Base-by-base conservation (phyloP, 2,329 filamentous ascomycete genomes). In the Fusarium solani-melongenae region DNA sequence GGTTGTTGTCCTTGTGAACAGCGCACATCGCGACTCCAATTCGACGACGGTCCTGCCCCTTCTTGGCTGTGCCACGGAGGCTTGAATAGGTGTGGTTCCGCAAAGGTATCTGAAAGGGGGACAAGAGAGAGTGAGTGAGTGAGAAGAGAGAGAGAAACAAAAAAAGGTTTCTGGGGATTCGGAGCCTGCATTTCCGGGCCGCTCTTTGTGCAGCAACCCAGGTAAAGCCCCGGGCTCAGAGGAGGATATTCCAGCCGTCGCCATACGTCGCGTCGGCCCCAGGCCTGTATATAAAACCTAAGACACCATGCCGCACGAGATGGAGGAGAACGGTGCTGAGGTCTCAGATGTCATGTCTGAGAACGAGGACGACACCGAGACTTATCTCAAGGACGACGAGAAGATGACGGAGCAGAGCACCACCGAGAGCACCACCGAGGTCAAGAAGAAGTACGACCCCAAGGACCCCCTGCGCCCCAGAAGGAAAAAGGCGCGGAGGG, bases 401-500 rank as follows among this genome's bases (percentile, higher is more conserved):
- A 89, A 84, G 75, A 89, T 89, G 87, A 80, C 84, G 72, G 86
- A 86, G 72, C 82, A 86, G 78, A 81, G 83, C 82, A 81, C 83
- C 58, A 82, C 83, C 76, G 84, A 86, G 72, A 84, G 86, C 72
- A 84, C 83, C 72, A 84, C 83, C 66, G 86, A 89, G 78, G 82
- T 85, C 66, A 91, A 91, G 84, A 93, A 92, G 84, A 92, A 92
- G 83, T 88, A 91, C 81, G 88, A 94, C 85, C 91, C 95, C 65
- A 98, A 98, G 83, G 96, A 99, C 82, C 95, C 96, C 65, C 88
- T 92, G 79, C 91, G 96, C 69, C 96, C 96, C 20, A 89, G 95
- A 77, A 91, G 96, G 79, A 99, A 98, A 88, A 99, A 99, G 88
- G 96, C 96, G 39, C 91, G 96, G 77, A 90, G 96, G 82, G 96